phyloP scores from a whole-genome alignment of 1,284 basidiomycete genomes.

The Malassezia cuniculi region DNA sequence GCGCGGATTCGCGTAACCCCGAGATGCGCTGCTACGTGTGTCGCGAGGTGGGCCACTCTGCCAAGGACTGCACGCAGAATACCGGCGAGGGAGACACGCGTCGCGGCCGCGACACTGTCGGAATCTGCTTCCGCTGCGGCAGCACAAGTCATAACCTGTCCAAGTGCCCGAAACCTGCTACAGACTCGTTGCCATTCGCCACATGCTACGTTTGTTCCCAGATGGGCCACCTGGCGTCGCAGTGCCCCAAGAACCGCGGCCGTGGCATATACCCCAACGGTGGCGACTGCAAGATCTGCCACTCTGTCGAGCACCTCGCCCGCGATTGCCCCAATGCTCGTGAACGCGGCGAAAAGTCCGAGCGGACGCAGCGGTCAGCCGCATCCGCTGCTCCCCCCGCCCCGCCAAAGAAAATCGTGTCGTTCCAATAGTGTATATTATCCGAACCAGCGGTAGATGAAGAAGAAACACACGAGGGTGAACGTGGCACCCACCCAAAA shows the following conservation, averaged over 20 bases:
- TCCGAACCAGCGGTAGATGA: slow-evolving; percentile 13
- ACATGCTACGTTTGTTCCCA: slow-evolving; percentile 73
- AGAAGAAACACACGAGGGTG: slow-evolving; percentile 37
- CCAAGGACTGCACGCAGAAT: slow-evolving; percentile 58
- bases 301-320: slow-evolving; percentile 68
- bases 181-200: slow-evolving; percentile 61
- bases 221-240: slow-evolving; percentile 64
- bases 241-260: slow-evolving; percentile 65
- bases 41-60: slow-evolving; percentile 68
- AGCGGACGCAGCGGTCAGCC: too few species aligned
- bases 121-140: slow-evolving; percentile 56
- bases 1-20: slow-evolving; percentile 54
- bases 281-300: slow-evolving; percentile 82
- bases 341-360: too few species aligned
- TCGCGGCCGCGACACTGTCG: slow-evolving; percentile 41
- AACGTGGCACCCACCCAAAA: slow-evolving; percentile 37
- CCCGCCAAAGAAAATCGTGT: slow-evolving; percentile 3
- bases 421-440: slow-evolving; percentile 5
- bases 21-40: slow-evolving; percentile 74
- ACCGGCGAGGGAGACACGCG: slow-evolving; percentile 31
- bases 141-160: slow-evolving; percentile 66
- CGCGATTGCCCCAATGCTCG: slow-evolving; percentile 63
- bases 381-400: too few species aligned
- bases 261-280: slow-evolving; percentile 82
- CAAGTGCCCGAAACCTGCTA: slow-evolving; percentile 53